These are phyloP conservation scores for Nepenthes alata DNA, from an alignment of 179 eudicot genomes.

Conservation along the genomic window DNA sequence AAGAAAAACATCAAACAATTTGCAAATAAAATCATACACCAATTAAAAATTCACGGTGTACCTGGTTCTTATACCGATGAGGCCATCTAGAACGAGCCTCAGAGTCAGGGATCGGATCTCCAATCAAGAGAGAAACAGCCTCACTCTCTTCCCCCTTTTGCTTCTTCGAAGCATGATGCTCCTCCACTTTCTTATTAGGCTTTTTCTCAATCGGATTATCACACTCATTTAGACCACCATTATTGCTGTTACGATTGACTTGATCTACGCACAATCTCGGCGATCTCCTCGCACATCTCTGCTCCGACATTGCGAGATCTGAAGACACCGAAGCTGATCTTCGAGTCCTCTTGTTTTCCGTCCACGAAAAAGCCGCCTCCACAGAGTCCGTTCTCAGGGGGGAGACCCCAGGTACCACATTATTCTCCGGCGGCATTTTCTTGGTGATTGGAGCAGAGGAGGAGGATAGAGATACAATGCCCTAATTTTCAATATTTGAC, in stretches of 20 bases:
- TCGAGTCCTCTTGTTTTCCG: not conserved
- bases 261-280: conserved; percentile 12
- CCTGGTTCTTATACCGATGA: conserved; percentile 32
- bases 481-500: too few species aligned
- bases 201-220: conserved; percentile 6
- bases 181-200: conserved; percentile 2
- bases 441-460: too few species aligned
- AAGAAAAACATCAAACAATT: too few species aligned
- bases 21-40: too few species aligned
- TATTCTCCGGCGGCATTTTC: too few species aligned
- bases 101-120: conserved; percentile 37
- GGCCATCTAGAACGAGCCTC: conserved; percentile 49
- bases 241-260: not conserved
- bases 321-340: not conserved
- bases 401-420: too few species aligned
- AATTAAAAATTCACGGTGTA: conserved; percentile 10
- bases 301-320: conserved; percentile 8
- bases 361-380: too few species aligned
- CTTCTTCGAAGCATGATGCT: not conserved
- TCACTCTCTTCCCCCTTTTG: conserved; percentile 6
- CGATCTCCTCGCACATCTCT: conserved; percentile 10
- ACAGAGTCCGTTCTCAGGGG: too few species aligned
- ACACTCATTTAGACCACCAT: not conserved
- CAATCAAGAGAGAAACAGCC: conserved; percentile 23
- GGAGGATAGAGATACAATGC: too few species aligned